Evolutionary conservation across 305 asterid genomes (phyloP), one percentile per base, ranked within the genome.

Genomic region (Fraxinus nigra): DNA sequence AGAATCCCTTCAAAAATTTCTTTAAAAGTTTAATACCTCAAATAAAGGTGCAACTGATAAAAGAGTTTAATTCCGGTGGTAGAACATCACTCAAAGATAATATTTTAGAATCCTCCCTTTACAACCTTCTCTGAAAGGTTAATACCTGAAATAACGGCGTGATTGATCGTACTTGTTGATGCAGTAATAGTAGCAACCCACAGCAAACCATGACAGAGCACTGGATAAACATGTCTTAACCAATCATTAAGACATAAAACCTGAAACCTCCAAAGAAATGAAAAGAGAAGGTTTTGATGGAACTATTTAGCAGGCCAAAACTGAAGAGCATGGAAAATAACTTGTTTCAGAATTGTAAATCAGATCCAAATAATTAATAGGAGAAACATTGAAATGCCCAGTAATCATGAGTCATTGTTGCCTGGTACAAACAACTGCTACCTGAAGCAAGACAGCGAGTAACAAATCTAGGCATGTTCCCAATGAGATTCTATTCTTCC

Each of bases 141-240:
- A n/a, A 80, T 89, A 97, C 99, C 98, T 93, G 88, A 92, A 97
- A 91, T 93, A 94, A 61, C 98, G 95, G 24, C 98, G 98, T 59
- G 99, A 92, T 81, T 94, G 98, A 72, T 91, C 98, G 86, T 90
- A 93, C 87, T 97, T 97, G 85, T 91, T 97, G 81, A 91, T 94
- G 89, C 98, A 93, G 85, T 87, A 94, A 90, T 97, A 97, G 92
- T 97, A 97, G 90, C 98, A 97, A 78, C 99, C 98, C 75, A 97
- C 98, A 54, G 98, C 98, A 84, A 94, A 97, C 99, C 99, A 97
- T 81, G 99, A 93, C 78, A 97, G 86, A 48, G 98, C 97, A 91
- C 99, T 97, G 89, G 81, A 90, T 13, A 86, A 82, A 80, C 83
- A 88, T 79, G 37, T 51, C 82, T 72, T 61, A 83, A 51, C 73